A percentile compares a stretch with the other conserved stretches of the same genome.
These are phyloP conservation scores for Coemansia furcata DNA, from an alignment of 192 early-diverging fungal genomes.

Conservation along the genomic window DNA sequence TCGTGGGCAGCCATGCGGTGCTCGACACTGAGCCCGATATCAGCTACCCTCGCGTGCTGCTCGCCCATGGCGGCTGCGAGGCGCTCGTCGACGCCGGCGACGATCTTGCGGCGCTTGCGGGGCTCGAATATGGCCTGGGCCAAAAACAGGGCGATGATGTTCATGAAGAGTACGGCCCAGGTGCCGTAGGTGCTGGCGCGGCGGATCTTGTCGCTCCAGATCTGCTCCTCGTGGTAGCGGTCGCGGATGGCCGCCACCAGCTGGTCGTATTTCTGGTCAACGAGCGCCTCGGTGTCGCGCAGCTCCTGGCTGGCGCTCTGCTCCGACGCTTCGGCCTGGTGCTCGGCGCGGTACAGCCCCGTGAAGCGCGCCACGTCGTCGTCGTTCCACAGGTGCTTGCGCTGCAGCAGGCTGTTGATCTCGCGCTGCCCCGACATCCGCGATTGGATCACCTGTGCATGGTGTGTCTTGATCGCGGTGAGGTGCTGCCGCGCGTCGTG, in stretches of 20 bases:
- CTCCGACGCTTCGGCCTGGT: conserved; percentile 60
- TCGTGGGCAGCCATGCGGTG: conserved; percentile 17
- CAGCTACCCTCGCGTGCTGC: conserved; percentile 25
- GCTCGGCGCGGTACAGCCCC: conserved; percentile 69
- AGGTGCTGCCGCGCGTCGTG: conserved; percentile 49
- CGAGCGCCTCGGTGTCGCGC: conserved; percentile 57
- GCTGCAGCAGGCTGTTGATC: conserved; percentile 74
- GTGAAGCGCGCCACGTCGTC: conserved; percentile 76
- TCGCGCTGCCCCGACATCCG: conserved; percentile 67
- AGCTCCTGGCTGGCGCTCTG: conserved; percentile 47
- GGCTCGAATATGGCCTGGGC: conserved; percentile 78
- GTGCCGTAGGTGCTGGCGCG: conserved; percentile 72
- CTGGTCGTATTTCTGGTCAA: conserved; percentile 63
- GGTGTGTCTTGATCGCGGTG: conserved; percentile 52
- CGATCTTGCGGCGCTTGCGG: conserved; percentile 61
- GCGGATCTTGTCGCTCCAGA: conserved; percentile 86
- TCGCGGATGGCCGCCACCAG: conserved; percentile 69
- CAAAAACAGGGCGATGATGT: conserved; percentile 63
- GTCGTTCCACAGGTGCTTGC: conserved; percentile 73
- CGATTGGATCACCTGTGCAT: conserved; percentile 57
- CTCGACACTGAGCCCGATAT: neutral
- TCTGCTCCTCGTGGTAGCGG: conserved; percentile 79
- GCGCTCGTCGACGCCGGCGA: conserved; percentile 66
- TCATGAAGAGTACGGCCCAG: conserved; percentile 68
- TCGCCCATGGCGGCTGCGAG: conserved; percentile 50